A percentile compares a stretch with the other conserved stretches of the same genome.
phyloP scores from a whole-genome alignment of 306 rosid species.

The Mucuna pruriens region DNA sequence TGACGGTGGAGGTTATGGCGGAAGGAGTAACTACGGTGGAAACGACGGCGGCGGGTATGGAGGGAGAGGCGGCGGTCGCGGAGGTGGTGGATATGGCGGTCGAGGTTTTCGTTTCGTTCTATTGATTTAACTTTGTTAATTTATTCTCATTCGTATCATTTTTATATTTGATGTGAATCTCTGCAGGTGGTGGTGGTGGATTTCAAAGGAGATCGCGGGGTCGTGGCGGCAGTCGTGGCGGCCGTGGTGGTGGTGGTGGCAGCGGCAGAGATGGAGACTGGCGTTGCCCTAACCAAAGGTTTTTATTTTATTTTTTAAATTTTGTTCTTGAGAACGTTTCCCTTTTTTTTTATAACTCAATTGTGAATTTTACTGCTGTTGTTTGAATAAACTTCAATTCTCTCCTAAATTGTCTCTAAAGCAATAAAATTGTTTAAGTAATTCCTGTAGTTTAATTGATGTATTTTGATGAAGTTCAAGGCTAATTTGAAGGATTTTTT shows the following conservation, averaged over 20 bases:
- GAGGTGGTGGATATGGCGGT: conserved; percentile 73
- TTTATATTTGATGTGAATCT: conserved; percentile 27
- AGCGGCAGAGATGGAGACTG: conserved; percentile 98
- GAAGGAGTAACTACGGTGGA: conserved; percentile 26
- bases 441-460: too few species aligned
- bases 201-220: conserved; percentile 93
- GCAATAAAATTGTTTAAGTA: too few species aligned
- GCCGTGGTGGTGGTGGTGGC: conserved; percentile 81
- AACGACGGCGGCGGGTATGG: conserved; percentile 48
- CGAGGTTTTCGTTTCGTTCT: conserved; percentile 63
- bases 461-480: too few species aligned
- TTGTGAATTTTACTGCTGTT: not conserved
- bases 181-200: conserved; percentile 73
- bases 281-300: conserved; percentile 94
- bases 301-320: not conserved
- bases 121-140: not conserved
- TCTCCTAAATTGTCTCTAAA: too few species aligned
- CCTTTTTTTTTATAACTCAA: not conserved
- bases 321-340: not conserved
- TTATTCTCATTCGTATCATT: not conserved
- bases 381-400: too few species aligned
- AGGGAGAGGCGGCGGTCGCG: conserved; percentile 51
- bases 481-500: too few species aligned
- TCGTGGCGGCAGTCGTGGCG: conserved; percentile 65
- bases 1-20: conserved; percentile 48